These are phyloP conservation scores for Monosporascus ibericus DNA, from an alignment of 2,329 filamentous ascomycete genomes.

Conservation along the genomic window DNA sequence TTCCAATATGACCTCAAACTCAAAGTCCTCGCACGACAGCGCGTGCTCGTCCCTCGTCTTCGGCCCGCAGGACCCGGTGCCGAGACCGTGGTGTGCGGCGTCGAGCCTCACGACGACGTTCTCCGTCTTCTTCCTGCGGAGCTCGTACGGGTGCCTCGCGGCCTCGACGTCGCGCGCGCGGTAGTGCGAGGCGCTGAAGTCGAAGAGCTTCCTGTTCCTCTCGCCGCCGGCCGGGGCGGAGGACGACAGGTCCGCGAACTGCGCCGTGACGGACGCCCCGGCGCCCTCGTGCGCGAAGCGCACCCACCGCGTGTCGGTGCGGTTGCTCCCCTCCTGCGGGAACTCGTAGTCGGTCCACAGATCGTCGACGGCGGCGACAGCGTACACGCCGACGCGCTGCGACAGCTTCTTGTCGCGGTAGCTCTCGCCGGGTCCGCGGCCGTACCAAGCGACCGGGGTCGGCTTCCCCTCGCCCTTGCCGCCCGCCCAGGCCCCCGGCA, in stretches of 20 bases:
- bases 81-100: conserved; percentile 56
- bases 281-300: conserved; percentile 27
- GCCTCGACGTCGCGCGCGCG: conserved; percentile 45
- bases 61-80: conserved; percentile 57
- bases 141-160: conserved; percentile 58
- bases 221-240: conserved; percentile 17
- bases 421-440: conserved; percentile 60
- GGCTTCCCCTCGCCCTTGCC: conserved; percentile 15
- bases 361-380: conserved; percentile 34
- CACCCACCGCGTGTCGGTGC: conserved; percentile 58
- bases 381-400: conserved; percentile 50
- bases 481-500: conserved; percentile 17
- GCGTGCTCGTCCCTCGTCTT: conserved; percentile 43
- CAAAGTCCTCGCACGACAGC: conserved; percentile 34
- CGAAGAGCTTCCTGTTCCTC: conserved; percentile 35
- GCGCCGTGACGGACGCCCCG: conserved; percentile 18
- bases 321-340: conserved; percentile 61
- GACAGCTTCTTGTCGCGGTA: conserved; percentile 62
- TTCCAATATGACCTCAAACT: conserved; percentile 35
- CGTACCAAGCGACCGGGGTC: conserved; percentile 50
- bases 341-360: conserved; percentile 60
- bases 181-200: conserved; percentile 52
- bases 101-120: conserved; percentile 54
- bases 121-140: conserved; percentile 44
- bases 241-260: conserved; percentile 15